These are phyloP conservation scores for Tylopilus subfusipes DNA, from an alignment of 768 basidiomycete genomes.

Conservation along the genomic window DNA sequence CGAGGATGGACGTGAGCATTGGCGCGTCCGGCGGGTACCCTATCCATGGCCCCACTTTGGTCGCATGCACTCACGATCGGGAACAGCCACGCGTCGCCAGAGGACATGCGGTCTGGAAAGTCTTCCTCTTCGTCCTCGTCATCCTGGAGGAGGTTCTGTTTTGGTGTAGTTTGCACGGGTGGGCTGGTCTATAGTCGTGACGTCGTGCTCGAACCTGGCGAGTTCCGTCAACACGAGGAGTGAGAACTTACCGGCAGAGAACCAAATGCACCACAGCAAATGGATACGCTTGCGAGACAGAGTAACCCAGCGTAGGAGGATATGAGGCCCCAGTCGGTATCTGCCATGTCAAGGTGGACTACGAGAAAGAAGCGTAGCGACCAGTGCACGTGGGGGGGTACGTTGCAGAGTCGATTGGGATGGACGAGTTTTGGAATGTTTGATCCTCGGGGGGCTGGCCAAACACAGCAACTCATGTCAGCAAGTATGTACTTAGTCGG, in stretches of 20 bases:
- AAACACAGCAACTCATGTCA: constrained; percentile 1
- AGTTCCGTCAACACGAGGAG: neutral
- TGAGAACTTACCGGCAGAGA: constrained; percentile 57
- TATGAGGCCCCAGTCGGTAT: constrained; percentile 53
- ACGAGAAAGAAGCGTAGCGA: neutral
- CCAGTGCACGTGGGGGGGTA: neutral
- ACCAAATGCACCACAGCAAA: constrained; percentile 67
- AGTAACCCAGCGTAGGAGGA: constrained; percentile 70
- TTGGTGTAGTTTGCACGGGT: neutral
- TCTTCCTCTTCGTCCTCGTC: constrained; percentile 56
- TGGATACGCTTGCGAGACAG: constrained; percentile 57
- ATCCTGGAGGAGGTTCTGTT: constrained; percentile 30
- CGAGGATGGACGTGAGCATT: neutral
- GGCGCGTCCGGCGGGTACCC: neutral
- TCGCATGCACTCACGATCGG: constrained; percentile 54
- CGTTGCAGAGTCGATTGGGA: neutral
- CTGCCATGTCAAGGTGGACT: constrained; percentile 6
- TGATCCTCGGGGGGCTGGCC: constrained; percentile 5
- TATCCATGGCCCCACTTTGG: neutral
- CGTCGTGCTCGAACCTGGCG: neutral
- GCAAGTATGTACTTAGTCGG: too few species aligned
- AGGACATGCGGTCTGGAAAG: constrained; percentile 55
- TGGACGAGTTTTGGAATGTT: constrained; percentile 20
- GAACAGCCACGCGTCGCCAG: constrained; percentile 70
- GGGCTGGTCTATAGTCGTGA: constrained; percentile 6